These are phyloP conservation scores for Aspergillus thermomutatus DNA, from an alignment of 2,329 filamentous ascomycete species.

Conservation along the genomic window DNA sequence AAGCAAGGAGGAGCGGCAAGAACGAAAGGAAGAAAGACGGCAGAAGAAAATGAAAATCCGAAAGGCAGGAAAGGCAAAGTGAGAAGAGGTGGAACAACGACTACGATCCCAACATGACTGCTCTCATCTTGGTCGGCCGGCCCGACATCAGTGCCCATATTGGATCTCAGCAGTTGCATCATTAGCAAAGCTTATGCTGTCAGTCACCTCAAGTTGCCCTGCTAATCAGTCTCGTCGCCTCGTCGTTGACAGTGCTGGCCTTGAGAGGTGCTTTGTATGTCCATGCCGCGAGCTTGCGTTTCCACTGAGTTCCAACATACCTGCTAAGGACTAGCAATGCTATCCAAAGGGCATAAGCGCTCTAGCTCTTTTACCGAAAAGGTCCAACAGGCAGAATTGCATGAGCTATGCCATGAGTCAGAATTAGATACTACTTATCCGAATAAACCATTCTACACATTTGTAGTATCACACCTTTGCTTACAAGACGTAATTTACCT, in stretches of 20 bases:
- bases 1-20: conserved; percentile 24
- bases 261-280: neutral
- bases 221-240: neutral
- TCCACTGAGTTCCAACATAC: neutral
- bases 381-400: neutral
- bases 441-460: neutral
- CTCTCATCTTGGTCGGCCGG: conserved; percentile 3
- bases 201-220: neutral
- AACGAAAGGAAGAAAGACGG: conserved; percentile 26
- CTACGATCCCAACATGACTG: neutral
- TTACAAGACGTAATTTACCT: neutral
- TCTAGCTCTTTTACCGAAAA: neutral
- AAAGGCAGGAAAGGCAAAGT: conserved; percentile 29
- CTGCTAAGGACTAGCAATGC: neutral
- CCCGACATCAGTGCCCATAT: neutral
- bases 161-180: neutral
- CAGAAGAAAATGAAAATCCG: conserved; percentile 42
- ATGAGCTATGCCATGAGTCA: neutral
- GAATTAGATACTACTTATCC: neutral
- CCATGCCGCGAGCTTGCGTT: neutral
- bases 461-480: neutral
- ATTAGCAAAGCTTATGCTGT: neutral
- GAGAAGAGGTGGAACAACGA: conserved; percentile 3
- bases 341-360: neutral
- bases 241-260: neutral